Conservation (phyloP, 768 basidiomycete genomes). For the Lepiota brunneoincarnata region DNA sequence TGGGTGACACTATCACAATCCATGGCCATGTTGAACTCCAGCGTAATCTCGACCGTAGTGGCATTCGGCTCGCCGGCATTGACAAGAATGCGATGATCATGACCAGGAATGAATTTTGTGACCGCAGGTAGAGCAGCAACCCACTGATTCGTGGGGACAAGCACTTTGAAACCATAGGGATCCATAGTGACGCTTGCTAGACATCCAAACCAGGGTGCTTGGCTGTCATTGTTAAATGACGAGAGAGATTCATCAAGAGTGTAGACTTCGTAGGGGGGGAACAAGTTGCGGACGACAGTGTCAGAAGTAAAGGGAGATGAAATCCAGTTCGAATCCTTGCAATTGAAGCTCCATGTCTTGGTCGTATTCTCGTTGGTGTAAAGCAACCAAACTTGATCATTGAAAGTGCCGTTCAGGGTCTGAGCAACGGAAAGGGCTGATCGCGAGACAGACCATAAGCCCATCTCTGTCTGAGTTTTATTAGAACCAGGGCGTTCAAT, state of each 20-base stretch:
- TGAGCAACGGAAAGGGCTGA: constrained; percentile 59
- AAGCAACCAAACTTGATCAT: constrained; percentile 77
- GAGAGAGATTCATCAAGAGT: constrained; percentile 62
- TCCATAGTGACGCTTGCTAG: constrained; percentile 61
- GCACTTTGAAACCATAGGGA: constrained; percentile 76
- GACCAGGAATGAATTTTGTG: constrained; percentile 81
- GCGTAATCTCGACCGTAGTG: constrained; percentile 58
- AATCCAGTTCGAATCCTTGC: constrained; percentile 63
- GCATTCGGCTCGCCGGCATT: constrained; percentile 46
- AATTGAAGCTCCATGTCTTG: constrained; percentile 59
- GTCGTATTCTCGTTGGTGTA: constrained; percentile 86
- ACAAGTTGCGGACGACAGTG: constrained; percentile 66
- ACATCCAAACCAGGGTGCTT: constrained; percentile 75
- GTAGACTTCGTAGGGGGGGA: constrained; percentile 83
- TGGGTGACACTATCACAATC: constrained; percentile 64
- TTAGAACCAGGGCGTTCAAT: constrained; percentile 88
- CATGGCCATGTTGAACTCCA: constrained; percentile 84
- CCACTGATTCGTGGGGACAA: constrained; percentile 73
- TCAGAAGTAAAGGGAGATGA: constrained; percentile 71
- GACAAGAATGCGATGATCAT: constrained; percentile 70
- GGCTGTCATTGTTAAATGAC: constrained; percentile 56
- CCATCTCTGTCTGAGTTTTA: constrained; percentile 76
- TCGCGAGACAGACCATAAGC: constrained; percentile 81
- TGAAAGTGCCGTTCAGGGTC: constrained; percentile 54
- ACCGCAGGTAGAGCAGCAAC: constrained; percentile 66